Conservation (phyloP, 2,329 filamentous ascomycete genomes). For the Fusarium graminum region DNA sequence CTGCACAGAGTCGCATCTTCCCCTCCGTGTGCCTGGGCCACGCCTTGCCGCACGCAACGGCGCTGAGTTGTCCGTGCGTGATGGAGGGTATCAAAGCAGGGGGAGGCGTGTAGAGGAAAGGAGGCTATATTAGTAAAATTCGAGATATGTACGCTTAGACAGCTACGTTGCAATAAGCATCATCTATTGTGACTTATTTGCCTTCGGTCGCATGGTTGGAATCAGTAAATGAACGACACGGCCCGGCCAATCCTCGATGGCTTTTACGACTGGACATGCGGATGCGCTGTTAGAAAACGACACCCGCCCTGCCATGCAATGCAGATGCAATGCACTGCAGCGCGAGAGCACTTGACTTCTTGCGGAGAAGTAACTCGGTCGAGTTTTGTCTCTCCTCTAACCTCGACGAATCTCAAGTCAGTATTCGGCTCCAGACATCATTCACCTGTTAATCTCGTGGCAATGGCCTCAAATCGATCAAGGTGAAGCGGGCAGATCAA, state of each 20-base stretch:
- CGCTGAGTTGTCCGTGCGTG: constrained; percentile 53
- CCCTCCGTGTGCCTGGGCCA: constrained; percentile 46
- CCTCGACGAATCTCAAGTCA: constrained; percentile 41
- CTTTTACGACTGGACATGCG: constrained; percentile 23
- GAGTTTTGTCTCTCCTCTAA: constrained; percentile 21
- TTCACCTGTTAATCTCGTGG: constrained; percentile 36
- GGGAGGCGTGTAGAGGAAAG: constrained; percentile 35
- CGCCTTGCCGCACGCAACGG: constrained; percentile 41
- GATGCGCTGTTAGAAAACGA: constrained; percentile 35
- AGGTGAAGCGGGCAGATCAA: constrained; percentile 35
- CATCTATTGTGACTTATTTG: constrained; percentile 19
- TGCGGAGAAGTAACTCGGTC: constrained; percentile 31
- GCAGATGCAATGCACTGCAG: constrained; percentile 36
- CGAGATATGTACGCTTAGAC: constrained; percentile 40
- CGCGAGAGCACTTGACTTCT: constrained; percentile 30
- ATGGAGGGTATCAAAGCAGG: constrained; percentile 47
- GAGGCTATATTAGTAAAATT: constrained; percentile 11
- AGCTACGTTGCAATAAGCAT: constrained; percentile 24
- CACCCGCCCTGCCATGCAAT: constrained; percentile 42
- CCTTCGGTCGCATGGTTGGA: constrained; percentile 16
- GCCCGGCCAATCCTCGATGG: constrained; percentile 20
- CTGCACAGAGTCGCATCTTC: constrained; percentile 36
- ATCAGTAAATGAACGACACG: constrained; percentile 3
- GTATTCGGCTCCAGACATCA: constrained; percentile 27
- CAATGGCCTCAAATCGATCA: constrained; percentile 37